Conservation (phyloP, 169 alveolate species). For the Fabrea salina region DNA sequence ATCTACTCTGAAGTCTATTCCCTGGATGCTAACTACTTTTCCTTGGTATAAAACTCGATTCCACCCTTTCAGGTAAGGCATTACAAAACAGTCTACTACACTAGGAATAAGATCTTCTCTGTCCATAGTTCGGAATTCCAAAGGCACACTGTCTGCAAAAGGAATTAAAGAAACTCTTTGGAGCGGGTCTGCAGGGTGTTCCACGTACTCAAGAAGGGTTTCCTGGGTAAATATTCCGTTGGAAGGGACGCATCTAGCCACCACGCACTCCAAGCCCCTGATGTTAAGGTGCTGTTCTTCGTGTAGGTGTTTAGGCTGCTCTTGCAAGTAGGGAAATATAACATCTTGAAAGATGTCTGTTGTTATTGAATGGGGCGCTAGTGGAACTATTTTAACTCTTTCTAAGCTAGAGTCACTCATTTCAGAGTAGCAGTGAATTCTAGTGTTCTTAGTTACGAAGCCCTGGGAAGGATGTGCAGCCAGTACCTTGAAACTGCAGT, state of each 20-base stretch:
- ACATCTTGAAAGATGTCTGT: not conserved
- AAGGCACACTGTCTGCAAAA: not conserved
- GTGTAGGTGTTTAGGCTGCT: not conserved
- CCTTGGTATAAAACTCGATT: not conserved
- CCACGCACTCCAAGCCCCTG: not conserved
- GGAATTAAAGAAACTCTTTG: not conserved
- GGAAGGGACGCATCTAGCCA: not conserved
- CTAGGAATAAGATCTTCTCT: not conserved
- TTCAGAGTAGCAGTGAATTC: not conserved
- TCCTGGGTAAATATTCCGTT: not conserved
- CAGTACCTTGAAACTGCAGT: not conserved
- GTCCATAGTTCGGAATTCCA: not conserved
- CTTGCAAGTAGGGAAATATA: not conserved
- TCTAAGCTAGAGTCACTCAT: not conserved
- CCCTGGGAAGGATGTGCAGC: not conserved
- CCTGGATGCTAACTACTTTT: not conserved
- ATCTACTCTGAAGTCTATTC: slow-evolving; percentile 2
- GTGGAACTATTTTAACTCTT: not conserved
- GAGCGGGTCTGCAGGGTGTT: not conserved
- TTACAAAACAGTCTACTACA: not conserved
- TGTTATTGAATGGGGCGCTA: not conserved
- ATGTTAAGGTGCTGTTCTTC: not conserved
- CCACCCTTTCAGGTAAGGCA: slow-evolving; percentile 11
- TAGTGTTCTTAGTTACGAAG: not conserved
- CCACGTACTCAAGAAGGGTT: not conserved